Conservation (phyloP, 2,329 filamentous ascomycete species). For the Alternaria infectoria region DNA sequence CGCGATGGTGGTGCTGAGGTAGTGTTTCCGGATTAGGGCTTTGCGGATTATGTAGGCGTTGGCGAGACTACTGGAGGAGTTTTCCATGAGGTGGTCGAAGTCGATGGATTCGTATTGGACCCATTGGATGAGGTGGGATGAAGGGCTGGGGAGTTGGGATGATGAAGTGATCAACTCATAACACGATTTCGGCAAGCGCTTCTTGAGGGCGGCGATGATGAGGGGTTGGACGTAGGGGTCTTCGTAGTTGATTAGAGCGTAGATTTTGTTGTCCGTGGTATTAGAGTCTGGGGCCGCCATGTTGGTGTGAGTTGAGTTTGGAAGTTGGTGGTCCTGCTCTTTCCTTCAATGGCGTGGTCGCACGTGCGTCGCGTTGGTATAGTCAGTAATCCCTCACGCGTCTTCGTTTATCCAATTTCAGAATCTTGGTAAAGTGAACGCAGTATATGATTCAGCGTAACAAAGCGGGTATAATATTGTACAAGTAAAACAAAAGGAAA, state of each 20-base stretch:
- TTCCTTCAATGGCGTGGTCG: background rate
- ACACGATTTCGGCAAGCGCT: conserved; percentile 61
- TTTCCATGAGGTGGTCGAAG: conserved; percentile 73
- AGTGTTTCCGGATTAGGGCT: conserved; percentile 95
- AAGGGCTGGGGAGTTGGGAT: conserved; percentile 55
- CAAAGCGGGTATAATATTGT: conserved; percentile 13
- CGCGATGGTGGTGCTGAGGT: conserved; percentile 80
- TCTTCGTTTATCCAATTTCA: background rate
- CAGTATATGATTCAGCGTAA: background rate
- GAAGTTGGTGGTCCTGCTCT: background rate
- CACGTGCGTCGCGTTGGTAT: background rate
- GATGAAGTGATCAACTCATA: too few relatives aligned
- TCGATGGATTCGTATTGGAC: conserved; percentile 86
- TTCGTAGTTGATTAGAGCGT: conserved; percentile 82
- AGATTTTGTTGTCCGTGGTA: conserved; percentile 48
- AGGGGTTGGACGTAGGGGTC: conserved; percentile 89
- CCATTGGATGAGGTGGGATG: conserved; percentile 73
- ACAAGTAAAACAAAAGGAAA: conserved; percentile 23
- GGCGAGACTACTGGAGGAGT: conserved; percentile 69
- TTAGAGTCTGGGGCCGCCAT: background rate
- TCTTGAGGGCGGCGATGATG: conserved; percentile 73
- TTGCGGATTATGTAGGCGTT: conserved; percentile 97
- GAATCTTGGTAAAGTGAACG: background rate
- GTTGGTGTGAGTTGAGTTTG: background rate
- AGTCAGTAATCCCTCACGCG: background rate